phyloP scores from a whole-genome alignment of 768 basidiomycete species.

The Daedaleopsis sinensis region DNA sequence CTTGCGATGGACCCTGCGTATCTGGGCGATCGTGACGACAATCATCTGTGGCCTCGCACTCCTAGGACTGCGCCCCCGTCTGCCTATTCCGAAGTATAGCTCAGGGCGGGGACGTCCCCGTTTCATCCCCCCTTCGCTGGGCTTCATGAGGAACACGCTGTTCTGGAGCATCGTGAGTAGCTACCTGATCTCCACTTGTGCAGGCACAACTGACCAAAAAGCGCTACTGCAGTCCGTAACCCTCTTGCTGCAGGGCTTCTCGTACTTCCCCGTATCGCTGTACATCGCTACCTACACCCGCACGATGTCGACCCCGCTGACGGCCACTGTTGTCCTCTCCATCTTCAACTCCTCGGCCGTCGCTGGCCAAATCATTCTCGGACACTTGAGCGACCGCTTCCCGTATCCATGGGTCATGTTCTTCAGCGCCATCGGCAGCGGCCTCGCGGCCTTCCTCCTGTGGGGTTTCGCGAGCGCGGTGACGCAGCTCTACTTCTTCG shows the following conservation, averaged over 20 bases:
- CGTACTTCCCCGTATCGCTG: constrained; percentile 31
- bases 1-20: constrained; percentile 26
- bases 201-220: not conserved
- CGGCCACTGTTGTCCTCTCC: constrained; percentile 26
- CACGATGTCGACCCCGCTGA: constrained; percentile 22
- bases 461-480: constrained; percentile 28
- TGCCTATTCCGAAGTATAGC: constrained; percentile 24
- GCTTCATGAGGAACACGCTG: constrained; percentile 22
- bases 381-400: constrained; percentile 27
- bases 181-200: not conserved
- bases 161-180: constrained; percentile 28
- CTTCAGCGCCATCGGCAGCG: constrained; percentile 20
- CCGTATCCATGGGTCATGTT: constrained; percentile 29
- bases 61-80: constrained; percentile 25
- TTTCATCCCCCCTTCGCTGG: constrained; percentile 24
- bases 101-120: constrained; percentile 19
- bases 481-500: constrained; percentile 25
- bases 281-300: constrained; percentile 28
- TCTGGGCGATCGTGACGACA: constrained; percentile 21
- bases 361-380: constrained; percentile 29
- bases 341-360: constrained; percentile 29
- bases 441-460: constrained; percentile 23
- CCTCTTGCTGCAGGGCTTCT: constrained; percentile 26
- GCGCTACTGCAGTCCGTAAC: constrained; percentile 13
- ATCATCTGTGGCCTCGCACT: constrained; percentile 20